Conservation (phyloP, 768 basidiomycete species). For the Crucibulum laeve region DNA sequence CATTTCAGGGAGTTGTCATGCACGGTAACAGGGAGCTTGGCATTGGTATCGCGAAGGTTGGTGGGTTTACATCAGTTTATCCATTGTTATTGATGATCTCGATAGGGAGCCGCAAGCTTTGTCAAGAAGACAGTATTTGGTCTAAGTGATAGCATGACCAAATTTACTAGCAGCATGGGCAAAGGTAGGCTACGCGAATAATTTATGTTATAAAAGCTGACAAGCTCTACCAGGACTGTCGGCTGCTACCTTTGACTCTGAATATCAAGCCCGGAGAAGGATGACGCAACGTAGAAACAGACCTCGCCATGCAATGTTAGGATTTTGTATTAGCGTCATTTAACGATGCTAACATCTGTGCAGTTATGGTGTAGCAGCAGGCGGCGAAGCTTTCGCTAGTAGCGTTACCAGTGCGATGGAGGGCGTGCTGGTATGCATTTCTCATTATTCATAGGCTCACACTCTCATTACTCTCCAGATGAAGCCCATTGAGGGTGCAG, state of each 20-base stretch:
- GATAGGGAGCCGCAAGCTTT: slow-evolving; percentile 94
- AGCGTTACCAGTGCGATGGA: slow-evolving; percentile 96
- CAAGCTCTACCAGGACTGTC: slow-evolving; percentile 63
- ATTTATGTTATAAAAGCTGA: not conserved
- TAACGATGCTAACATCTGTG: slow-evolving; percentile 1
- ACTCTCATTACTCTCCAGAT: slow-evolving; percentile 45
- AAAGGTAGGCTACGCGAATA: slow-evolving; percentile 57
- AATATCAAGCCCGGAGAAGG: slow-evolving; percentile 87
- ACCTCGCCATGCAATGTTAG: slow-evolving; percentile 92
- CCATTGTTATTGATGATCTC: not conserved
- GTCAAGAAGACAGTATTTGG: slow-evolving; percentile 99
- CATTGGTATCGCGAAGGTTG: slow-evolving; percentile 89
- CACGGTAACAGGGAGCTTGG: slow-evolving; percentile 94
- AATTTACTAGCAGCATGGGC: slow-evolving; percentile 94
- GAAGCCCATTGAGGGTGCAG: slow-evolving; percentile 96
- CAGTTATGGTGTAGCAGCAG: slow-evolving; percentile 94
- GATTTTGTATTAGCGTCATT: slow-evolving; percentile 1
- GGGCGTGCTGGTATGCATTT: slow-evolving; percentile 70
- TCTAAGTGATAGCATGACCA: slow-evolving; percentile 93
- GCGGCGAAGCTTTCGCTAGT: slow-evolving; percentile 89
- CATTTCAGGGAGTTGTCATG: slow-evolving; percentile 94
- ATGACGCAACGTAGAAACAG: slow-evolving; percentile 90
- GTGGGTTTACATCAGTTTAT: not conserved
- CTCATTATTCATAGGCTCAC: not conserved
- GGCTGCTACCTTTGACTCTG: slow-evolving; percentile 93